Percentiles rank a stretch among this genome's conserved stretches.
phyloP scores from a whole-genome alignment of 441 rosid genomes.

The Kokia cookei region DNA sequence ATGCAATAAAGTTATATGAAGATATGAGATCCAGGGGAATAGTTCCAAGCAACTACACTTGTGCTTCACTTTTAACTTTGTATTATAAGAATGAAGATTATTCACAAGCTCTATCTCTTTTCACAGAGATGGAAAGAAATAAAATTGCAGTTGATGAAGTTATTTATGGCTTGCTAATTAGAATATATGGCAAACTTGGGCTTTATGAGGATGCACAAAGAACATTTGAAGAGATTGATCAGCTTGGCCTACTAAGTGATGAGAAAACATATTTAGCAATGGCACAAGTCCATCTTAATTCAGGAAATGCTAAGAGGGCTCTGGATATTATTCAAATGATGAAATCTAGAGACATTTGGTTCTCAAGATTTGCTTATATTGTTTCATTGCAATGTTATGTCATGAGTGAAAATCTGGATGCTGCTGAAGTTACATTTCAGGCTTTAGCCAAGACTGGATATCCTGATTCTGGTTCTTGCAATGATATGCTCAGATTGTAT shows the following conservation, averaged over 20 bases:
- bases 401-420: conserved; percentile 50
- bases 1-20: conserved; percentile 54
- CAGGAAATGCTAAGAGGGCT: conserved; percentile 66
- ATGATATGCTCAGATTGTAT: conserved; percentile 69
- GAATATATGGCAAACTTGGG: conserved; percentile 88
- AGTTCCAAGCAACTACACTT: conserved; percentile 82
- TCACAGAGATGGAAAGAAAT: conserved; percentile 67
- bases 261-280: conserved; percentile 91
- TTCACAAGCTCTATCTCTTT: conserved; percentile 80
- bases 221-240: conserved; percentile 60
- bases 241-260: conserved; percentile 51
- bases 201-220: conserved; percentile 70
- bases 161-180: conserved; percentile 79
- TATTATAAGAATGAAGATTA: conserved; percentile 73
- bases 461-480: conserved; percentile 81
- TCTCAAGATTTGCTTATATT: conserved; percentile 78
- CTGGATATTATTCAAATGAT: conserved; percentile 51
- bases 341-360: conserved; percentile 61
- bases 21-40: conserved; percentile 66
- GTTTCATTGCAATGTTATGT: conserved; percentile 77
- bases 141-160: conserved; percentile 74
- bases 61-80: conserved; percentile 81
- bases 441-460: conserved; percentile 60
- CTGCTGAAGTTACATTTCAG: conserved; percentile 72
- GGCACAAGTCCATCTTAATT: conserved; percentile 80